These are phyloP conservation scores for Flueggea neowawraea DNA, from an alignment of 441 rosid genomes.

Conservation along the genomic window DNA sequence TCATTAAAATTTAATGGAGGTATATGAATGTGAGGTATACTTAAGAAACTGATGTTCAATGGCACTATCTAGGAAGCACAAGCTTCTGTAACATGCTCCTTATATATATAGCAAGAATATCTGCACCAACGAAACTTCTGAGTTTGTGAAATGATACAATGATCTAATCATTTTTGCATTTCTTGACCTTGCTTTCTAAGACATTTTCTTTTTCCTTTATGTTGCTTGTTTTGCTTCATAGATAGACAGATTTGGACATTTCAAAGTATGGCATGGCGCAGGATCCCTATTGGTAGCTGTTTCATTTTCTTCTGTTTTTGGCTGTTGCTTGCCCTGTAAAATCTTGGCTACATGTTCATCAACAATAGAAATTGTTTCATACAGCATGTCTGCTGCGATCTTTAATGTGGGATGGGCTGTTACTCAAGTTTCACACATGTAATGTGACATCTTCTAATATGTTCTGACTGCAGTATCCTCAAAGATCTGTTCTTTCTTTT, in stretches of 20 bases:
- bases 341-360: slow-evolving; percentile 44
- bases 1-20: too few relatives aligned
- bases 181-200: slow-evolving; percentile 3
- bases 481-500: neutral
- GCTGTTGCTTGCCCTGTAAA: slow-evolving; percentile 84
- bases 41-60: too few relatives aligned
- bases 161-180: slow-evolving; percentile 1
- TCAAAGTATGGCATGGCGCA: slow-evolving; percentile 95
- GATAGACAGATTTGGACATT: slow-evolving; percentile 99
- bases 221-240: slow-evolving; percentile 14
- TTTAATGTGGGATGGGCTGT: slow-evolving; percentile 99
- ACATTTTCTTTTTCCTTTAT: slow-evolving; percentile 2
- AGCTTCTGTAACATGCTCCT: too few relatives aligned
- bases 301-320: slow-evolving; percentile 97
- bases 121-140: too few relatives aligned
- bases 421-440: slow-evolving; percentile 99
- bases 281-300: slow-evolving; percentile 90
- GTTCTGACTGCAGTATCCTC: too few relatives aligned
- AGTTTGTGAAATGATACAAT: neutral
- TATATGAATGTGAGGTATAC: too few relatives aligned
- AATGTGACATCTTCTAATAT: slow-evolving; percentile 13
- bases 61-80: too few relatives aligned
- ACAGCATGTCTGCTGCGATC: slow-evolving; percentile 85
- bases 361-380: slow-evolving; percentile 64
- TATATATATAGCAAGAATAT: too few relatives aligned